Conservation (phyloP, 139 green algal genomes). For the Chlamydomonas sphaeroides region DNA sequence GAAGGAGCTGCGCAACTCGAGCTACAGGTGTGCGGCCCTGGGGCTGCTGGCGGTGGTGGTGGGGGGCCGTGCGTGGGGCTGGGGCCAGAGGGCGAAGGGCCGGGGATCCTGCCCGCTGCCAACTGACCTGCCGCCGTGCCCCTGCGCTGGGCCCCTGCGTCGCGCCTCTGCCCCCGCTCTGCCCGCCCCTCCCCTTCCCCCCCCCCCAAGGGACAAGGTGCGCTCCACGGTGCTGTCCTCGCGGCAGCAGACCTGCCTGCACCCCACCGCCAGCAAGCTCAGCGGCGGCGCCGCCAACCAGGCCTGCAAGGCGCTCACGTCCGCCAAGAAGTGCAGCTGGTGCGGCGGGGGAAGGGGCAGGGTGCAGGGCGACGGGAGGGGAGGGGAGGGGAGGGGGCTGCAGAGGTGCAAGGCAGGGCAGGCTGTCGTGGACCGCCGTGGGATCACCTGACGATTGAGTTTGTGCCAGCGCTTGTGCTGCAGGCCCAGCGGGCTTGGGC, state of each 20-base stretch:
- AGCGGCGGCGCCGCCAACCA: slow-evolving; percentile 67
- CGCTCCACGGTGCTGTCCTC: slow-evolving; percentile 83
- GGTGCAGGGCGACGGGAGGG: background rate
- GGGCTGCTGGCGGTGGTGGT: no score
- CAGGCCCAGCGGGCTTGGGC: no score
- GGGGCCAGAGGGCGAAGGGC: no score
- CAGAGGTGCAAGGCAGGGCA: background rate
- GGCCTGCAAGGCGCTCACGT: slow-evolving; percentile 76
- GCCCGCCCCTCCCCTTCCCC: background rate
- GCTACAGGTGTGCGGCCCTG: slow-evolving; percentile 73
- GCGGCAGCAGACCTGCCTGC: slow-evolving; percentile 86
- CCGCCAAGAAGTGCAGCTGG: slow-evolving; percentile 74
- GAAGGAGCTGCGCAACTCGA: slow-evolving; percentile 83
- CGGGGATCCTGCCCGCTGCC: no score
- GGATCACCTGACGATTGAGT: no score
- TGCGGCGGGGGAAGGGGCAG: slow-evolving; percentile 16
- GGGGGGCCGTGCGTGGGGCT: no score
- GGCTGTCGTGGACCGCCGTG: no score
- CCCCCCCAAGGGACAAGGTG: slow-evolving; percentile 61
- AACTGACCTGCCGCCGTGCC: no score
- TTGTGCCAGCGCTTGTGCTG: no score
- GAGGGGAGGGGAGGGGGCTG: background rate
- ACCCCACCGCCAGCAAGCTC: slow-evolving; percentile 57
- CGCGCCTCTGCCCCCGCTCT: background rate
- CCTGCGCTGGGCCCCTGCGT: no score